Percentiles rank a stretch among this genome's conserved stretches.
phyloP scores from a whole-genome alignment of 2,329 filamentous ascomycete genomes.

The Bipolaris victoriae region DNA sequence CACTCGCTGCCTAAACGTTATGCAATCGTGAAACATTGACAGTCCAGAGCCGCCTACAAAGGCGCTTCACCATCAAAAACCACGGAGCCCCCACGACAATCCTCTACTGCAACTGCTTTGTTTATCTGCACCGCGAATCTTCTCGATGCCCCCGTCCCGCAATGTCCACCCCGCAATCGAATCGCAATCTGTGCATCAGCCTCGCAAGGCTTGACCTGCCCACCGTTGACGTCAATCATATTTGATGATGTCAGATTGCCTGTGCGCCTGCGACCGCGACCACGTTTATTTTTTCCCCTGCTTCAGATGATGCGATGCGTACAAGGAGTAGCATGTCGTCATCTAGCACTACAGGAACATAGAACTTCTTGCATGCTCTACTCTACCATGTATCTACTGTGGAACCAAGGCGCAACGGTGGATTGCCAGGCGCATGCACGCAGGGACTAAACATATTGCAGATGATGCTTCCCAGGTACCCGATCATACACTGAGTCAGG shows the following conservation, averaged over 20 bases:
- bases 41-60: constrained; percentile 22
- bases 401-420: too few relatives aligned
- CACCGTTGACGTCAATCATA: constrained; percentile 11
- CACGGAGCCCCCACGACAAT: background rate
- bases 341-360: background rate
- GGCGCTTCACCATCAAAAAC: constrained; percentile 6
- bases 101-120: background rate
- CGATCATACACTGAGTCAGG: background rate
- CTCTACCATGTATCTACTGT: too few relatives aligned
- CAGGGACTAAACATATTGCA: background rate
- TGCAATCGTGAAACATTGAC: constrained; percentile 32
- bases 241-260: constrained; percentile 1
- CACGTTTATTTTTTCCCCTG: background rate
- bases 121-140: background rate
- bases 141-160: background rate
- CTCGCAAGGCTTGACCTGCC: constrained; percentile 11
- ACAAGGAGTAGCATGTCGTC: background rate
- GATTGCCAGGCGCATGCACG: background rate
- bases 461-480: background rate
- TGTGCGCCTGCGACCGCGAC: background rate
- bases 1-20: constrained; percentile 15
- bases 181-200: constrained; percentile 5
- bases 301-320: background rate
- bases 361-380: background rate
- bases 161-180: background rate